phyloP scores from a whole-genome alignment of 805 yeast species.

The Wickerhamiella azymoides region DNA sequence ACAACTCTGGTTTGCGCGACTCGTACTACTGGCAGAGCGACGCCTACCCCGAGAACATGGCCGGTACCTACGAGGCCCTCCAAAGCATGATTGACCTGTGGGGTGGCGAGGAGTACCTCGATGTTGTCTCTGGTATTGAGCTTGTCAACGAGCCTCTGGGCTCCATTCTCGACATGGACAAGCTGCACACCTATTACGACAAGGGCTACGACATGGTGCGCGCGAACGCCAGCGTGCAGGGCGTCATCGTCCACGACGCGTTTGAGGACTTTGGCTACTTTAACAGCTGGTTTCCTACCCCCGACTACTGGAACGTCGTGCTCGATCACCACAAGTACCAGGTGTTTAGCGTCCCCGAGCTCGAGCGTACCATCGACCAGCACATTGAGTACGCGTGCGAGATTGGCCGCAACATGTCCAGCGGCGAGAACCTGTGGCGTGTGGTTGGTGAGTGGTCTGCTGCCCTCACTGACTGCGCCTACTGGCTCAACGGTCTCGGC shows the following conservation, averaged over 20 bases:
- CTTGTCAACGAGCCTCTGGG: slow-evolving; percentile 85
- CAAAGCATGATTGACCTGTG: slow-evolving; percentile 45
- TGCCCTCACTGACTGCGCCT: slow-evolving; percentile 83
- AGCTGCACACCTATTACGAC: slow-evolving; percentile 44
- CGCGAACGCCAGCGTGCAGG: slow-evolving; percentile 32
- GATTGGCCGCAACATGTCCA: slow-evolving; percentile 32
- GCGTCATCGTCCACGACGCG: slow-evolving; percentile 71
- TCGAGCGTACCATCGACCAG: slow-evolving; percentile 43
- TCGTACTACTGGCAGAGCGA: slow-evolving; percentile 35
- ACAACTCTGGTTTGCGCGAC: slow-evolving; percentile 81
- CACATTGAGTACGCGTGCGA: slow-evolving; percentile 44
- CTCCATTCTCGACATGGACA: slow-evolving; percentile 42
- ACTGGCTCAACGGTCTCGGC: slow-evolving; percentile 79
- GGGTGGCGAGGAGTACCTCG: slow-evolving; percentile 44
- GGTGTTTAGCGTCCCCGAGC: slow-evolving; percentile 56
- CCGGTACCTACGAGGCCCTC: slow-evolving; percentile 43
- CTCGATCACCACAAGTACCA: slow-evolving; percentile 88
- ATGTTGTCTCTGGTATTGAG: slow-evolving; percentile 72
- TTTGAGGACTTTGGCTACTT: slow-evolving; percentile 49
- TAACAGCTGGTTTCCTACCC: slow-evolving; percentile 33
- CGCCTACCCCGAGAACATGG: slow-evolving; percentile 35
- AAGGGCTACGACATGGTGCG: slow-evolving; percentile 57
- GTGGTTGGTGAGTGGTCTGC: slow-evolving; percentile 84
- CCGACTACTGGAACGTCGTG: slow-evolving; percentile 49
- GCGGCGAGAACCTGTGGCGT: slow-evolving; percentile 52